Evolutionary conservation across 768 basidiomycete species (phyloP).

Genomic region (Pleurotus citrinopileatus): DNA sequence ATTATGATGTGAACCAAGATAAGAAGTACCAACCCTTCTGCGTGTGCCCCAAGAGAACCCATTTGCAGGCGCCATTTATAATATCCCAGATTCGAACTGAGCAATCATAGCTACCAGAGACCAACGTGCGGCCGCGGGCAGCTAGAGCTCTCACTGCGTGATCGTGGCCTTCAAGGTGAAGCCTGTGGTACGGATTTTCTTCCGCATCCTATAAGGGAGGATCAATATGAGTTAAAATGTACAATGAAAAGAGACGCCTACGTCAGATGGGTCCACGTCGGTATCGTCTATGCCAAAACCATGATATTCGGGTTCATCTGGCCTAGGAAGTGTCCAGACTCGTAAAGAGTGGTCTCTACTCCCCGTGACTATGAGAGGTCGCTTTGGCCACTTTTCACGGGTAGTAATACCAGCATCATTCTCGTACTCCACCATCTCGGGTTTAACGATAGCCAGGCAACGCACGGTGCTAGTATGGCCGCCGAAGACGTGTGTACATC

Average conservation of each 20-base stretch:
- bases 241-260: slow-evolving; percentile 24
- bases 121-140: slow-evolving; percentile 83
- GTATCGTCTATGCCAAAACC: slow-evolving; percentile 60
- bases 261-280: slow-evolving; percentile 52
- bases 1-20: neutral
- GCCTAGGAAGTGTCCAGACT: slow-evolving; percentile 53
- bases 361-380: slow-evolving; percentile 71
- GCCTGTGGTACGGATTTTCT: slow-evolving; percentile 86
- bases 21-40: slow-evolving; percentile 68
- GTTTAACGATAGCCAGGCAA: slow-evolving; percentile 94
- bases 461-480: slow-evolving; percentile 97
- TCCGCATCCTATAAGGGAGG: slow-evolving; percentile 45
- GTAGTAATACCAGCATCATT: slow-evolving; percentile 56
- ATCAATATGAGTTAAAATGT: neutral
- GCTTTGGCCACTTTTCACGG: slow-evolving; percentile 69
- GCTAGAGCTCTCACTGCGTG: slow-evolving; percentile 93
- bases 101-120: slow-evolving; percentile 95
- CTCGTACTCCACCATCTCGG: slow-evolving; percentile 79
- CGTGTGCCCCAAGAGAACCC: slow-evolving; percentile 82
- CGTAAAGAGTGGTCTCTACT: slow-evolving; percentile 68
- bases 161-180: slow-evolving; percentile 84
- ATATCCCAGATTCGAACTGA: slow-evolving; percentile 96
- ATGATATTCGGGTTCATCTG: slow-evolving; percentile 74
- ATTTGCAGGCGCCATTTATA: slow-evolving; percentile 75
- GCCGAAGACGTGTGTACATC: slow-evolving; percentile 90